Conservation (phyloP, 2,329 filamentous ascomycete species). For the Nemania sp. region DNA sequence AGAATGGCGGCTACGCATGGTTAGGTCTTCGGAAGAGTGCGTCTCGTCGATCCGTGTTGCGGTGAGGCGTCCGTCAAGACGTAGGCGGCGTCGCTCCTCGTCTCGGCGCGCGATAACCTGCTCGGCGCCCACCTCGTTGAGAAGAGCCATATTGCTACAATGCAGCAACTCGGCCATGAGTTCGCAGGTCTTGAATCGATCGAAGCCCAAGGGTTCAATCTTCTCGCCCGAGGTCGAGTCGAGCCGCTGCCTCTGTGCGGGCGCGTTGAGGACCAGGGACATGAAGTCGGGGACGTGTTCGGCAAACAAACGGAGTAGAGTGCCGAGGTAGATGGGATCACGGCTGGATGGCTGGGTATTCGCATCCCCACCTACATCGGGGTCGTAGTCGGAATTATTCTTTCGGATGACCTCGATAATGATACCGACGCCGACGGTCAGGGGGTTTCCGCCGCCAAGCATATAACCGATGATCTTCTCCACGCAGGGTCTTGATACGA, state of each 20-base stretch:
- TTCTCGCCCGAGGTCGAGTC: slow-evolving; percentile 90
- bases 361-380: slow-evolving; percentile 85
- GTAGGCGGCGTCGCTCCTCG: slow-evolving; percentile 81
- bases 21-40: slow-evolving; percentile 70
- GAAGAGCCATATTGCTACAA: slow-evolving; percentile 97
- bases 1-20: slow-evolving; percentile 66
- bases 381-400: slow-evolving; percentile 99
- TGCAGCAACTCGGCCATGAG: slow-evolving; percentile 97
- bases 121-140: slow-evolving; percentile 93
- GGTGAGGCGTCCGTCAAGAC: slow-evolving; percentile 80
- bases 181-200: slow-evolving; percentile 98
- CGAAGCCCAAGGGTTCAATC: slow-evolving; percentile 95
- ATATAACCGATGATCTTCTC: slow-evolving; percentile 89
- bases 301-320: slow-evolving; percentile 87
- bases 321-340: slow-evolving; percentile 96
- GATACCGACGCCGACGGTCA: slow-evolving; percentile 96
- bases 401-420: slow-evolving; percentile 99
- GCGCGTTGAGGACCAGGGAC: slow-evolving; percentile 84
- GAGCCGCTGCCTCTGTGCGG: slow-evolving; percentile 78
- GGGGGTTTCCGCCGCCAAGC: slow-evolving; percentile 90
- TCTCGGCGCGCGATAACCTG: slow-evolving; percentile 85
- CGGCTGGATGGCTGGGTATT: slow-evolving; percentile 83
- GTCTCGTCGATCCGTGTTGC: slow-evolving; percentile 55
- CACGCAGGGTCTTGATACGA: slow-evolving; percentile 88
- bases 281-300: slow-evolving; percentile 94